Evolutionary conservation across 2,329 filamentous ascomycete genomes (phyloP).

Genomic region (Cercospora zeina): DNA sequence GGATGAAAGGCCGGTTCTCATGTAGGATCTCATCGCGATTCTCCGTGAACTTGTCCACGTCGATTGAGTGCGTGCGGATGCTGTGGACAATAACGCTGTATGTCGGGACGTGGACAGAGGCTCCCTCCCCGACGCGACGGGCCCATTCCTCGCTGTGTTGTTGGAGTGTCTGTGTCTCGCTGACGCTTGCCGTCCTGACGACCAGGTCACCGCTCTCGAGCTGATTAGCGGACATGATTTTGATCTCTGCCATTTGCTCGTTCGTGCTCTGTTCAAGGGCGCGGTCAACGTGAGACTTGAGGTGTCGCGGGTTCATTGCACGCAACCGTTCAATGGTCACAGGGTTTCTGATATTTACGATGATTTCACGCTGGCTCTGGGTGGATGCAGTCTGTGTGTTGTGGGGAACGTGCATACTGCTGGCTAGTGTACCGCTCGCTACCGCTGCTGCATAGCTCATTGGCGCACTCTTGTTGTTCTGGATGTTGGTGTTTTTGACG

Average conservation of each 20-base stretch:
- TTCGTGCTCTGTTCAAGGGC: too few species aligned
- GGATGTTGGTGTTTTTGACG: too few species aligned
- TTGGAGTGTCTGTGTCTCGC: conserved; percentile 7
- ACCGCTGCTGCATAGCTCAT: too few species aligned
- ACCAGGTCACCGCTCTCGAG: conserved; percentile 11
- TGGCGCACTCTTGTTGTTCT: too few species aligned
- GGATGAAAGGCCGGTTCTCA: conserved; percentile 9
- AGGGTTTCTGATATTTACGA: too few species aligned
- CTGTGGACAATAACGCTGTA: conserved; percentile 5
- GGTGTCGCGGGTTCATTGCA: too few species aligned
- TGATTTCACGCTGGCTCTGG: too few species aligned
- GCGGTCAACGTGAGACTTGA: too few species aligned
- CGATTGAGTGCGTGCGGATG: conserved; percentile 11
- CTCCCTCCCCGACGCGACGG: neutral
- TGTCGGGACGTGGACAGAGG: conserved; percentile 2
- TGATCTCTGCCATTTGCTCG: neutral
- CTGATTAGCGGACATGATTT: conserved; percentile 12
- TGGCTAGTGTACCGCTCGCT: too few species aligned
- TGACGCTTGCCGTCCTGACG: conserved; percentile 7
- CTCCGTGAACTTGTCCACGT: conserved; percentile 6
- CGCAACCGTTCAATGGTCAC: too few species aligned
- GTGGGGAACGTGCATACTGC: too few species aligned
- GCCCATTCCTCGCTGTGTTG: conserved; percentile 5
- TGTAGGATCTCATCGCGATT: conserved; percentile 10
- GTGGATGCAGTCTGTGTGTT: too few species aligned